Evolutionary conservation across 495 filamentous ascomycete genomes (phyloP), one percentile per base, ranked within the genome.

Genomic region (Friedmanniomyces simplex): DNA sequence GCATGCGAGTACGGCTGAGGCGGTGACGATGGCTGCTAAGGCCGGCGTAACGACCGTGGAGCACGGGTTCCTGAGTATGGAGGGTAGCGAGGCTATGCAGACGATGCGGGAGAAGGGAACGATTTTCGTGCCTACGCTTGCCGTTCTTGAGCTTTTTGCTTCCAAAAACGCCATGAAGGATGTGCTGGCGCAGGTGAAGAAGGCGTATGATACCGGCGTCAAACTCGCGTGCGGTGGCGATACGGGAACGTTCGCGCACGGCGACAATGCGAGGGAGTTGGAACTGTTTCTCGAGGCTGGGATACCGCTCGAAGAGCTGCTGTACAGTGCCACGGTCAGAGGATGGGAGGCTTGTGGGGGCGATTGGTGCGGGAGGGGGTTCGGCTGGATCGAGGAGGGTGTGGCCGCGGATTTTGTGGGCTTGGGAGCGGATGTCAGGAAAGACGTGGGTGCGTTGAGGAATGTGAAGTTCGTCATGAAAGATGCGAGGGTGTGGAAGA

Each of bases 291-390:
- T 72, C 3, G 67, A 77, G 32, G 73, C 74, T n/a, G 77, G 75
- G 2, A 64, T 81, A 16, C 72, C 76, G 0, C 41, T 79, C 1
- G 73, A 68, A 50, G 74, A 77, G 42, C 69, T 72, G 0, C 65
- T 80, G 34, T 69, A 70, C 18, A 71, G 74, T 30, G 71, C 66
- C 18, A 79, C 76, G 0, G 52, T 77, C 13, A 65, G 65, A 26
- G 78, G 78, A 0, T 81, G 78, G 78, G 70, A 77, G 37, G 72
- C 75, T 1, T 79, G 77, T 52, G 78, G 78, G 0, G 70, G 66
- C 11, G 75, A 79, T 20, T 65, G 64, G 14, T 76, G 71, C 43
- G 78, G 77, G 1, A 70, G 68, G 37, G 65, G 68, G 46, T 79
- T 80, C 63, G 78, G 78, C 16, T 75, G 69, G 65, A 58, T 78